Conservation (phyloP, 192 early-diverging fungal genomes). For the Chytriomyces sp. region DNA sequence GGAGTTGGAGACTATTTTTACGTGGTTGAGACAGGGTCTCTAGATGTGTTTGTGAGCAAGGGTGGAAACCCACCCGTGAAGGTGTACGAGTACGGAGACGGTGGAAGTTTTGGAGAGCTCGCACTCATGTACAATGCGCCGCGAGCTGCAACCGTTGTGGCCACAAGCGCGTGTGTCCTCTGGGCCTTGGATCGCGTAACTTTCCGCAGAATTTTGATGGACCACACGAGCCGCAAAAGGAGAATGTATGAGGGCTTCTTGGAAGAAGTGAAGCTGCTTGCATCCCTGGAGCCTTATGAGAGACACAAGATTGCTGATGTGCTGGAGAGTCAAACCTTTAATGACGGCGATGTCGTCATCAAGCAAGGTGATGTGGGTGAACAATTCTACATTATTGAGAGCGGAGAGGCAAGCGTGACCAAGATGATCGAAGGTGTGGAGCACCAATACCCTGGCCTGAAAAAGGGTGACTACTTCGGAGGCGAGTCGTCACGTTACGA, state of each 20-base stretch:
- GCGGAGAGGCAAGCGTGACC: constrained; percentile 81
- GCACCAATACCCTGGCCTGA: constrained; percentile 59
- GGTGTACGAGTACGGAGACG: constrained; percentile 80
- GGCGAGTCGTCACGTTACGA: constrained; percentile 35
- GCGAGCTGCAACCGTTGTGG: constrained; percentile 90
- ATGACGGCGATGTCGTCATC: constrained; percentile 83
- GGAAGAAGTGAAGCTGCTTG: constrained; percentile 88
- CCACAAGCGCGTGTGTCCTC: constrained; percentile 80
- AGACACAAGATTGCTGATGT: constrained; percentile 99
- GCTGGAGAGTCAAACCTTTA: constrained; percentile 86
- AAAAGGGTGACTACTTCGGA: constrained; percentile 96
- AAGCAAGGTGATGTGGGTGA: constrained; percentile 92
- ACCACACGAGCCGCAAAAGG: constrained; percentile 93
- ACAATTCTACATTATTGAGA: constrained; percentile 95
- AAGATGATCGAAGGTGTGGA: constrained; percentile 81
- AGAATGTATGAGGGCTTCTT: constrained; percentile 98
- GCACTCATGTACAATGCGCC: constrained; percentile 99
- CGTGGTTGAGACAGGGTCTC: constrained; percentile 89
- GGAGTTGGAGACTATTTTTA: constrained; percentile 98
- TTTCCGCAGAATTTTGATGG: constrained; percentile 97
- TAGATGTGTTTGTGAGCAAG: constrained; percentile 91
- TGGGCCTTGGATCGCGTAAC: constrained; percentile 99
- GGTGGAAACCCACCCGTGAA: constrained; percentile 64
- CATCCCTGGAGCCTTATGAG: constrained; percentile 93
- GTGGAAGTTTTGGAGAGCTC: constrained; percentile 96